Base-by-base conservation (phyloP, 1,284 basidiomycete species). In the Cutaneotrichosporon sp. region DNA sequence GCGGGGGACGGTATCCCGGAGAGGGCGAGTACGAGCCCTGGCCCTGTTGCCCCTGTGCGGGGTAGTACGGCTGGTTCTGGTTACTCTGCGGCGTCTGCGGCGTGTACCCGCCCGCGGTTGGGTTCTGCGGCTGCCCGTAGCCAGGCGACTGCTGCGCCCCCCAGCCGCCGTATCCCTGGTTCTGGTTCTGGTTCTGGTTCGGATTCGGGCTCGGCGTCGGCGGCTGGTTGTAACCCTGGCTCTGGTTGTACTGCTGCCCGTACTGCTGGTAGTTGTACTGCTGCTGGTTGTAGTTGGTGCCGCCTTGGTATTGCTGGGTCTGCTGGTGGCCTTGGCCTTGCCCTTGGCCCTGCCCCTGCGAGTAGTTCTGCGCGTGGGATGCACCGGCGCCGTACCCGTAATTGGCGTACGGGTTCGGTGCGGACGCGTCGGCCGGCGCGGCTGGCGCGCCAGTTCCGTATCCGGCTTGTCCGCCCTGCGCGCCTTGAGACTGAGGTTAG, bases 381-480 rank as follows among this genome's bases (percentile, higher is more conserved):
- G 72, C 69, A 12, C 66, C 67, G 9, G 68, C 70, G 22, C 71
- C 71, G 44, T 75, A 75, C 4, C 74, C 70, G 49, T 73, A 70
- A 55, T 70, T 70, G 33, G 73, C 68, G 53, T 74, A 70, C 11
- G 68, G 63, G 49, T 72, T 72, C 17, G 62, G 33, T 10, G 59
- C 46, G 11, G 48, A 47, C 35, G 55, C 31, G 35, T 55, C 46
- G 46, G 52, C 29, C 49, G 33, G 20, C 49, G 50, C 52, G 24
- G 55, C 50, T 8, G 59, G 37, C 0, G 62, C 16, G 46, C 43
- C 54, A 14, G 51, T 47, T 51, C 50, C 49, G 46, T 46, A 54
- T 14, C 51, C 48, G 52, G 52, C 46, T 35, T 25, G 24, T 11
- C 51, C 49, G 46, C 51, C 48, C 19, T 27, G 12, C 12, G 6